Evolutionary conservation across 768 basidiomycete species (phyloP).

Genomic region (Cubamyces lactineus): DNA sequence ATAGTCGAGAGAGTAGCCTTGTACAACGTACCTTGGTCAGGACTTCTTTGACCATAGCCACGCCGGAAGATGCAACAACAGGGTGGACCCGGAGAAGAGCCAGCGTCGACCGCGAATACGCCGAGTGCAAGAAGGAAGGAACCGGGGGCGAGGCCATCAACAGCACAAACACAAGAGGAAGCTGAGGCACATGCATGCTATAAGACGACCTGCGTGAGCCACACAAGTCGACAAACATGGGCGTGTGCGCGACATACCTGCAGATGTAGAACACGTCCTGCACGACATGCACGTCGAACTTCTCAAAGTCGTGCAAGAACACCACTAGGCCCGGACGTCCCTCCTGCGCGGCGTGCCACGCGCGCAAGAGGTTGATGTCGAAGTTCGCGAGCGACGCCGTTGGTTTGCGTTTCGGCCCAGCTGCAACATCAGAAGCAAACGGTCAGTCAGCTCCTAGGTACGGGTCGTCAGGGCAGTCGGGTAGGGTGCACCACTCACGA

Average conservation of each 20-base stretch:
- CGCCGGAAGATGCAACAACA: constrained; percentile 53
- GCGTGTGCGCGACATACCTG: constrained; percentile 47
- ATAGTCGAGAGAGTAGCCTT: not conserved
- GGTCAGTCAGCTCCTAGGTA: no score
- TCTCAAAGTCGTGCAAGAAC: constrained; percentile 75
- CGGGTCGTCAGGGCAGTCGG: constrained; percentile 12
- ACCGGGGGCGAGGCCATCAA: constrained; percentile 57
- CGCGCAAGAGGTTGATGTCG: constrained; percentile 61
- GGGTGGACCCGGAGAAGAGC: constrained; percentile 57
- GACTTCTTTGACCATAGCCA: constrained; percentile 53
- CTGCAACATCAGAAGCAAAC: not conserved
- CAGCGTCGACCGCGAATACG: constrained; percentile 63
- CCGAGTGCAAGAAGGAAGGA: constrained; percentile 55
- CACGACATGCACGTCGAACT: constrained; percentile 62
- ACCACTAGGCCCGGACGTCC: constrained; percentile 50
- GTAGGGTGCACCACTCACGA: constrained; percentile 26
- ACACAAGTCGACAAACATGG: not conserved
- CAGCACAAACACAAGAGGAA: constrained; percentile 70
- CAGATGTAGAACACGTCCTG: constrained; percentile 74
- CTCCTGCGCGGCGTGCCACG: constrained; percentile 51
- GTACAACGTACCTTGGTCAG: constrained; percentile 50
- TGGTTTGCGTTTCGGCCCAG: constrained; percentile 42
- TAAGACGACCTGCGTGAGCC: not conserved
- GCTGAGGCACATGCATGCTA: constrained; percentile 54
- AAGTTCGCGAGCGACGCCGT: constrained; percentile 57